phyloP scores from a whole-genome alignment of 441 rosid species.

The Heliophila coronopifolia region DNA sequence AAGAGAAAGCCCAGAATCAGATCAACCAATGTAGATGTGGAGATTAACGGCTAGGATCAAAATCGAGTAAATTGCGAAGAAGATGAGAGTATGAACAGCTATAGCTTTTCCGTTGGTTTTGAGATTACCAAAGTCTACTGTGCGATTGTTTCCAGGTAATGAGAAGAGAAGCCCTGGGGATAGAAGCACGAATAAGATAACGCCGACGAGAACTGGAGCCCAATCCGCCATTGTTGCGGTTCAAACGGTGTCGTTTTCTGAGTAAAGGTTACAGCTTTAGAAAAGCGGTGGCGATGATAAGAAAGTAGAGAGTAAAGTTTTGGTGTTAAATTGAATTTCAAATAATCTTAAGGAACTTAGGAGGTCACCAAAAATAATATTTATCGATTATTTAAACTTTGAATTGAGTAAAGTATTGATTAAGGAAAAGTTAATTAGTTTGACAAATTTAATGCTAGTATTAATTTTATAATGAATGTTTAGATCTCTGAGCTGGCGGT shows the following conservation, averaged over 20 bases:
- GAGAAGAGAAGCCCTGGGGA: slow-evolving; percentile 78
- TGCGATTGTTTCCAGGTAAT: slow-evolving; percentile 56
- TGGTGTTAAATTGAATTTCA: too few species aligned
- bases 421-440: too few species aligned
- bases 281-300: too few species aligned
- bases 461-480: too few species aligned
- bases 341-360: too few species aligned
- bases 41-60: slow-evolving; percentile 63
- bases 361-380: too few species aligned
- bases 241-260: slow-evolving; percentile 2
- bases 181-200: slow-evolving; percentile 67
- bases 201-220: slow-evolving; percentile 87
- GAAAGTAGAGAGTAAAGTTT: too few species aligned
- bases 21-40: slow-evolving; percentile 75
- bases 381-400: too few species aligned
- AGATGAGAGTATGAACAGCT: slow-evolving; percentile 68
- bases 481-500: too few species aligned
- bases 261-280: too few species aligned
- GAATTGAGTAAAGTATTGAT: too few species aligned
- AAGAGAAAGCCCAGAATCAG: slow-evolving; percentile 15
- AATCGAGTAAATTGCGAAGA: slow-evolving; percentile 67
- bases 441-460: too few species aligned
- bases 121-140: slow-evolving; percentile 68
- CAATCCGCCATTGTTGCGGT: slow-evolving; percentile 64
- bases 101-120: slow-evolving; percentile 88